Conservation (phyloP, 345 rosid species). For the Eucalyptus microcorys region DNA sequence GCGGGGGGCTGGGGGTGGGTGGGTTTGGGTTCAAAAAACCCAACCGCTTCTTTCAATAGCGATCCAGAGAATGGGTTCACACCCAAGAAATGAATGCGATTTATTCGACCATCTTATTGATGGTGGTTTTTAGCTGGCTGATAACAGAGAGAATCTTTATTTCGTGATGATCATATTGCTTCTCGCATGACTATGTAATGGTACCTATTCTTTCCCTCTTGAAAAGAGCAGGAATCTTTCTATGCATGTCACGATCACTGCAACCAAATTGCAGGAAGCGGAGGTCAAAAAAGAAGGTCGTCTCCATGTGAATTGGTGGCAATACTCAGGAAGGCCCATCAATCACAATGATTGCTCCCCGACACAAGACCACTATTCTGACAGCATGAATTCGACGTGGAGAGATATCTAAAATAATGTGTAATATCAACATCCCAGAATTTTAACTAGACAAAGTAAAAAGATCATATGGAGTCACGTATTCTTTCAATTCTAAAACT, state of each 20-base stretch:
- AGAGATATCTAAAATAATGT: not conserved
- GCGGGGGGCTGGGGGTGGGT: too few species aligned
- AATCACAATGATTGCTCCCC: not conserved
- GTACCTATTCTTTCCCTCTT: not conserved
- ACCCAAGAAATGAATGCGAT: not conserved
- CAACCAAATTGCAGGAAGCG: not conserved
- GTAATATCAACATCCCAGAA: not conserved
- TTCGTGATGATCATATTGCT: not conserved
- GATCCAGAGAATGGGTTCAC: not conserved
- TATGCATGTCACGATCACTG: not conserved
- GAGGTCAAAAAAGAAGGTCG: not conserved
- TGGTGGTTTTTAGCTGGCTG: not conserved
- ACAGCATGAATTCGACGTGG: not conserved
- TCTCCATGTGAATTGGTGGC: not conserved
- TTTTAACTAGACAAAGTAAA: not conserved
- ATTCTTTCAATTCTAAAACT: not conserved
- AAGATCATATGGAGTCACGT: not conserved
- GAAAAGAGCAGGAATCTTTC: not conserved
- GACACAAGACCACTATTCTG: not conserved
- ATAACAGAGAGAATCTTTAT: not conserved
- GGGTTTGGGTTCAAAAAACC: not conserved
- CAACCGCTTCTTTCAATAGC: not conserved
- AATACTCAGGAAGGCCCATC: not conserved
- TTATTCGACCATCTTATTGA: not conserved
- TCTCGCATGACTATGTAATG: not conserved